phyloP scores from a whole-genome alignment of 306 rosid species.

The Boehmeria nivea region DNA sequence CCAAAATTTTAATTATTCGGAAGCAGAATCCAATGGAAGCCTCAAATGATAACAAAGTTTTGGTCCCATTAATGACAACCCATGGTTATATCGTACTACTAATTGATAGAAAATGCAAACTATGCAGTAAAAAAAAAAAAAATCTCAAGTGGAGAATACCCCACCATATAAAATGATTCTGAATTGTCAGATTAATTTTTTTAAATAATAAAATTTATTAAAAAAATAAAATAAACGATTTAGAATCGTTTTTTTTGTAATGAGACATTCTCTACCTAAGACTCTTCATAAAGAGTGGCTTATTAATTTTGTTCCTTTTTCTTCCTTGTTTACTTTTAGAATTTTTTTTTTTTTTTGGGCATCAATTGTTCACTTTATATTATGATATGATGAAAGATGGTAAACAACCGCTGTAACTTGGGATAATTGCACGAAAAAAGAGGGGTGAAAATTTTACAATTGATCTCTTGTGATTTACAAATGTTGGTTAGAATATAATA shows the following conservation, averaged over 20 bases:
- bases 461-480: too few species aligned
- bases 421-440: not conserved
- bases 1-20: slow-evolving; percentile 7
- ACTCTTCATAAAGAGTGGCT: too few species aligned
- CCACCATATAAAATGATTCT: too few species aligned
- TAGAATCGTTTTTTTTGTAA: too few species aligned
- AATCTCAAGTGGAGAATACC: too few species aligned
- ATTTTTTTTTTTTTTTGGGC: not conserved
- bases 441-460: too few species aligned
- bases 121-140: not conserved
- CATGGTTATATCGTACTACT: not conserved
- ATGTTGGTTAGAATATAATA: too few species aligned
- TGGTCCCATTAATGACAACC: slow-evolving; percentile 14
- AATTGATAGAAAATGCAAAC: not conserved
- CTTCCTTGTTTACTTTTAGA: too few species aligned
- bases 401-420: not conserved
- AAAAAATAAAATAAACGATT: too few species aligned
- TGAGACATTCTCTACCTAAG: too few species aligned
- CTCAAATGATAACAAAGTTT: slow-evolving; percentile 23
- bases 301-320: not conserved
- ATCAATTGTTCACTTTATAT: not conserved
- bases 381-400: not conserved
- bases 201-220: too few species aligned
- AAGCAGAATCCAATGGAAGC: slow-evolving; percentile 50
- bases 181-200: too few species aligned